Base-by-base conservation (phyloP, 331 rosid genomes). In the Spiraea crenata region DNA sequence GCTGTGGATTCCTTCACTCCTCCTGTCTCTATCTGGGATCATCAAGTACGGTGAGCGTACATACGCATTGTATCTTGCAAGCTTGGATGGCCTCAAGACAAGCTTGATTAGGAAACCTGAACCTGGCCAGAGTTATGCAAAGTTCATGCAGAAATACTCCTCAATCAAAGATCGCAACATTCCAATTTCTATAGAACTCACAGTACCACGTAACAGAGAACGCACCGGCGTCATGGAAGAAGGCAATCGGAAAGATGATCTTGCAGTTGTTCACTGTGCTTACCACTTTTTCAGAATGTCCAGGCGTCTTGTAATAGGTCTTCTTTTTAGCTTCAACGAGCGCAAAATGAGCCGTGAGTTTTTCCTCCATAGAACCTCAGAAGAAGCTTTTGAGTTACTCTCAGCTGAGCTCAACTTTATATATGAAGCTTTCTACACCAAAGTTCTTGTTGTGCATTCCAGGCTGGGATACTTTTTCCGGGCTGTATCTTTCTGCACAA, bases 381-480 rank as follows among this genome's bases (percentile, higher is more conserved):
- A 4, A 3, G 77, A 80, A 12, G 80, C 86, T n/a, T 63, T 81
- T 1, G 46, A 48, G 10, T 46, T 83, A 0, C 61, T 86, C 68
- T 15, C 84, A 86, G 25, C 73, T n/a, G 89, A 86, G 40, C 88
- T 86, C 63, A 83, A 81, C 73, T 83, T 75, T 74, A 68, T 86
- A 7, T 86, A 79, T 49, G 79, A 83, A 59, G 70, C 45, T 71
- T 78, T 86, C 42, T 86, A 55, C 63, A 86, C 91, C n/a, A 86
- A 83, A 74, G 77, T 63, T 14, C 17, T 63, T 0, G 67, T 65
- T 3, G 44, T 69, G 58, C 70, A 40, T 31, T 38, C 9, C 6
- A 0, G 0, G 16, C 0, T 13, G 0, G 76, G 85, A 0, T 59
- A 40, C 15, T 0, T 19, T 6, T 70, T 75, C 42, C 68, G 83